Evolutionary conservation across 257 asterid genomes (phyloP).

Genomic region (Echites panduratus): DNA sequence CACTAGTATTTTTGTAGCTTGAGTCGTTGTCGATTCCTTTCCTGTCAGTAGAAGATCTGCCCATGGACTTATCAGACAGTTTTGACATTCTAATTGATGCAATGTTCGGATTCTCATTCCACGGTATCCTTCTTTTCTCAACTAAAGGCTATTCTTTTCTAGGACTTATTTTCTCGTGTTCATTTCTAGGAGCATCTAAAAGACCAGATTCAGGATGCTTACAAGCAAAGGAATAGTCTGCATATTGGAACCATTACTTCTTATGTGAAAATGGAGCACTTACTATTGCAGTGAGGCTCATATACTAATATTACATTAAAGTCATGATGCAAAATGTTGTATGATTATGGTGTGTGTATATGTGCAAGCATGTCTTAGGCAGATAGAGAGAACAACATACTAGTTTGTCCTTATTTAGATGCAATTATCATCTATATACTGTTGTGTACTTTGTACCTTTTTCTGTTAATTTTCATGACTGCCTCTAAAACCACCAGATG

Average conservation of each 20-base stretch:
- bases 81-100: constrained; percentile 84
- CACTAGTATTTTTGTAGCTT: constrained; percentile 49
- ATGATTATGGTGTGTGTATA: background rate
- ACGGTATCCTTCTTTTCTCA: constrained; percentile 38
- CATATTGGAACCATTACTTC: background rate
- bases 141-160: background rate
- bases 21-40: constrained; percentile 80
- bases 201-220: background rate
- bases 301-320: no score
- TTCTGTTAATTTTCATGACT: background rate
- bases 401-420: background rate
- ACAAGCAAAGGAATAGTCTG: background rate
- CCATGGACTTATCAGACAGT: constrained; percentile 58
- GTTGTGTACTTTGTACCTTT: background rate
- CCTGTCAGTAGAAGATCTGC: constrained; percentile 72
- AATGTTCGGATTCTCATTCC: constrained; percentile 90
- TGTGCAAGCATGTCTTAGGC: background rate
- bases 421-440: background rate
- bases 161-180: background rate
- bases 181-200: background rate
- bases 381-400: background rate
- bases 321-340: background rate
- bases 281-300: background rate
- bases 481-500: no score
- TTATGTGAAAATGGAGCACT: background rate